Base-by-base conservation (phyloP, 768 basidiomycete species). In the Suillus decipiens region DNA sequence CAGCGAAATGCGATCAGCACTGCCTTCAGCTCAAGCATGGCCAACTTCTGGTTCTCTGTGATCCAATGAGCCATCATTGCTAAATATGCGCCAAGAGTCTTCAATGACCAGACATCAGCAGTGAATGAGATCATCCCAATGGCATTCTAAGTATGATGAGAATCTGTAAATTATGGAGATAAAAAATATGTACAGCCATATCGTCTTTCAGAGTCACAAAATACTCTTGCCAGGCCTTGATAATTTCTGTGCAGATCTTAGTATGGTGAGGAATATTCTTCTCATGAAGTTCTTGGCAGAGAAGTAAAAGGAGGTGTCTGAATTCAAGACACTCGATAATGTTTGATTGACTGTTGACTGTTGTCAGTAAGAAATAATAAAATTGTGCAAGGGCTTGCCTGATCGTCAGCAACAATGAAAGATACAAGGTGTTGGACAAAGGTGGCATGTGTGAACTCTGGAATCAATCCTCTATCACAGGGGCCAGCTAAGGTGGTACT, bases 1-100 rank as follows among this genome's bases (percentile, higher is more conserved):
- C 48, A 31, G 42, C 65, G 61, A 41, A 72, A 71, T 14, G 59
- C 36, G 14, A 72, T 54, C 1, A 72, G 60, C 0, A 63, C 59
- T 28, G 41, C 62, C 41, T 63, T 62, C n/a, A 66, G 39, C 5
- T 22, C 5, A 45, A 58, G 50, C 14, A n/a, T 0, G 1, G 0
- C 41, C 17, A 17, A 42, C 6, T n/a, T 42, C 63, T 58, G 7
- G 22, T 61, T 33, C 12, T 45, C 55, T 11, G 59, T 45, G 1
- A 63, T 64, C 36, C 61, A 81, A 68, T 80, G 77, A 0, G 68
- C 72, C 0, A 76, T 76, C 5, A 80, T 59, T 0, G 74, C 79
- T 59, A 80, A 67, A 58, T 41, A 41, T 41, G 41, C 1, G 15
- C 41, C 15, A 65, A 77, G 11, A 70, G 59, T 3, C 41, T 17